These are phyloP conservation scores for Neoboletus subvelutipes DNA, from an alignment of 768 basidiomycete species.

Conservation along the genomic window DNA sequence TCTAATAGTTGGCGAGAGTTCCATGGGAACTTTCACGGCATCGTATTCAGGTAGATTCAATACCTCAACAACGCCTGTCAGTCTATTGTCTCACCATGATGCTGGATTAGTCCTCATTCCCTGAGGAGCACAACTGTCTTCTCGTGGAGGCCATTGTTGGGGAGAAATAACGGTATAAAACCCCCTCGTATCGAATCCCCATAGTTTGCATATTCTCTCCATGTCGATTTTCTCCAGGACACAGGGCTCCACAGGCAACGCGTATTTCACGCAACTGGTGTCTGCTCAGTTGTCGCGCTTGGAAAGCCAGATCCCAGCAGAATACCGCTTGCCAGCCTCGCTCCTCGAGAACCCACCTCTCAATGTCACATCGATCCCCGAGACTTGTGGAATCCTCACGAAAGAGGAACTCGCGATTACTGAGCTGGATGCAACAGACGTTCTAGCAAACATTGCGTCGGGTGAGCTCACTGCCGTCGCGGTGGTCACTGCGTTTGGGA, in stretches of 20 bases:
- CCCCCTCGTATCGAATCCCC: no score
- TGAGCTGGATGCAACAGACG: constrained; percentile 36
- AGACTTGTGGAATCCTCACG: constrained; percentile 32
- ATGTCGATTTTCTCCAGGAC: constrained; percentile 26
- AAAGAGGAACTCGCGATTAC: constrained; percentile 36
- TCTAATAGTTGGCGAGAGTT: no score
- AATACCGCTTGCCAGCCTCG: constrained; percentile 15
- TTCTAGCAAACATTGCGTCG: constrained; percentile 30
- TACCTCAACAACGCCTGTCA: background rate
- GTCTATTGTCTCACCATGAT: no score
- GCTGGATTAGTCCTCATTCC: no score
- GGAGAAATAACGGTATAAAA: no score
- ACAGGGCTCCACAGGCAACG: constrained; percentile 23
- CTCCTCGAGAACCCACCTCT: constrained; percentile 26
- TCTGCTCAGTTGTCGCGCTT: constrained; percentile 21
- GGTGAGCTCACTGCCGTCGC: constrained; percentile 38
- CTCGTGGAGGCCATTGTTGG: no score
- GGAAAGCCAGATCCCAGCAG: constrained; percentile 25
- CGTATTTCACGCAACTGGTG: constrained; percentile 18
- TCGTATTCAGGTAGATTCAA: background rate
- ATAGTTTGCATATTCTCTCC: background rate
- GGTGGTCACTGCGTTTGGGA: constrained; percentile 43
- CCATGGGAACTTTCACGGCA: background rate
- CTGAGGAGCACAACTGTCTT: no score
- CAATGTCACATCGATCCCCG: constrained; percentile 35